Base-by-base conservation (phyloP, 2,329 filamentous ascomycete species). In the Colletotrichum horii region DNA sequence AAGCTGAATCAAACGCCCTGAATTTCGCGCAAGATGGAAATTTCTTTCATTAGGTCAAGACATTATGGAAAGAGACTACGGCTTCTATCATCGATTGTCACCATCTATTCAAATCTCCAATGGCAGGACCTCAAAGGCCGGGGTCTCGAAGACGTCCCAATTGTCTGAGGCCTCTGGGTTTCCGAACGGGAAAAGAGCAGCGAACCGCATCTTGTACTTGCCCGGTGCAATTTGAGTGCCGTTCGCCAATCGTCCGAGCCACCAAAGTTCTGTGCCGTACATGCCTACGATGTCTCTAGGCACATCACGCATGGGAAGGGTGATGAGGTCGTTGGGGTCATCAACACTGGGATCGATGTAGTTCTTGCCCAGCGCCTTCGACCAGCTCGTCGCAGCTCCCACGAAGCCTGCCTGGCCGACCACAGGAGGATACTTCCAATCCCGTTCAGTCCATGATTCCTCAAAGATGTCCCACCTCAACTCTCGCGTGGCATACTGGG, bases 181-280 rank as follows among this genome's bases (percentile, higher is more conserved):
- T 4, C 76, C 74, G 16, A 76, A 74, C 15, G 74, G 76, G 28
- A 64, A 65, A 8, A 74, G 62, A 3, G 74, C 76, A 11, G 76
- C 74, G 30, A 74, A 64, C 7, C 76, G 74, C 58, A 76, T 70
- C 43, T 72, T 85, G 71, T 87, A 87, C 48, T 84, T 84, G 3
- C 86, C 86, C 3, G 85, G 83, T 4, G 80, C 77, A 58, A 87
- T 86, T 52, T 82, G 82, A 9, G 84, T 83, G 6, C 85, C 85
- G 70, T 87, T 85, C 15, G 85, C 83, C 19, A 87, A 80, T 70
- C 84, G 83, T 5, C 86, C 85, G 22, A 87, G 84, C 86, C 86
- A 87, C 82, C 83, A 87, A 62, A 83, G 84, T 43, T 80, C 81
- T 8, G 78, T 75, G 4, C 68, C 71, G 14, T 67, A 71, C 62